Percentiles rank a stretch among this genome's conserved stretches.
Conservation (phyloP, 352 stramenopile genomes). For the Pythium dissotocum region DNA sequence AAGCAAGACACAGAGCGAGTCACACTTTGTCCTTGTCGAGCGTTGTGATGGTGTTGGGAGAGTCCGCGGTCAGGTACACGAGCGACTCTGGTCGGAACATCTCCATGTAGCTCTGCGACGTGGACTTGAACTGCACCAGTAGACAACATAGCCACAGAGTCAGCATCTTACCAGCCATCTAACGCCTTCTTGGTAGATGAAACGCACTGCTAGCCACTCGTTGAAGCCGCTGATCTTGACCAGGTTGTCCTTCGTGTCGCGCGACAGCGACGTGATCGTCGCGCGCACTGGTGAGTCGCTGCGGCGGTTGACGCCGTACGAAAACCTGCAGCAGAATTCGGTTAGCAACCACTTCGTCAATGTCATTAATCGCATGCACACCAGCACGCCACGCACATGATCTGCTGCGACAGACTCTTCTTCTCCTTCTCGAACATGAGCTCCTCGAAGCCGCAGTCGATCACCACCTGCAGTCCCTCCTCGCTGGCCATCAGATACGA, state of each 20-base stretch:
- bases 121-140: slow-evolving; percentile 54
- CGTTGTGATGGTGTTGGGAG: slow-evolving; percentile 87
- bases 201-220: slow-evolving; percentile 65
- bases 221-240: slow-evolving; percentile 91
- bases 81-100: slow-evolving; percentile 83
- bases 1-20: neutral
- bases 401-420: slow-evolving; percentile 93
- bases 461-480: slow-evolving; percentile 80
- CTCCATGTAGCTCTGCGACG: slow-evolving; percentile 64
- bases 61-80: slow-evolving; percentile 96
- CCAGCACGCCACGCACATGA: slow-evolving; percentile 84
- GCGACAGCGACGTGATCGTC: slow-evolving; percentile 69
- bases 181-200: neutral
- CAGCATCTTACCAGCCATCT: neutral
- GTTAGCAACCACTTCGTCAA: neutral
- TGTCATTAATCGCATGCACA: slow-evolving; percentile 22
- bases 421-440: slow-evolving; percentile 93
- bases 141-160: neutral
- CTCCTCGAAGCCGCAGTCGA: slow-evolving; percentile 94
- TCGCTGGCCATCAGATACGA: slow-evolving; percentile 81
- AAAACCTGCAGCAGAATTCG: slow-evolving; percentile 53
- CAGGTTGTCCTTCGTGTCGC: slow-evolving; percentile 79
- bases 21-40: slow-evolving; percentile 83
- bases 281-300: slow-evolving; percentile 54
- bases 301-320: slow-evolving; percentile 75